These are phyloP conservation scores for Podospora didyma DNA, from an alignment of 495 filamentous ascomycete genomes.

Conservation along the genomic window DNA sequence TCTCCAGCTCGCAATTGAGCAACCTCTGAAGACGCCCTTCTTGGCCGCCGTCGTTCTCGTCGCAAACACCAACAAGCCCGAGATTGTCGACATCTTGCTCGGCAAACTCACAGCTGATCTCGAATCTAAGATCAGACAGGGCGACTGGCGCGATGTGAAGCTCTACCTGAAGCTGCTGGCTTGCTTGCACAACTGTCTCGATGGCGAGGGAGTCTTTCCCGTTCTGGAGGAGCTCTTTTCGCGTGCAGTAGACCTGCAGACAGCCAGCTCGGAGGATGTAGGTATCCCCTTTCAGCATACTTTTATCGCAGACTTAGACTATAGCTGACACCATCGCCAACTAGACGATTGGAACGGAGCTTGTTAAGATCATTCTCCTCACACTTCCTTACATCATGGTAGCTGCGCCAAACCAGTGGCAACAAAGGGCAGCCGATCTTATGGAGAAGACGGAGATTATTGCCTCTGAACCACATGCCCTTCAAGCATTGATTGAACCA, in stretches of 20 bases:
- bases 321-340: conserved; percentile 13
- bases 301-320: neutral
- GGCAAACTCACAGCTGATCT: conserved; percentile 51
- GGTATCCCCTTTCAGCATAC: conserved; percentile 24
- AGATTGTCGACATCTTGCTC: conserved; percentile 66
- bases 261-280: conserved; percentile 84
- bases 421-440: conserved; percentile 67
- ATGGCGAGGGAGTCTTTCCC: conserved; percentile 81
- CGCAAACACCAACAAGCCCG: conserved; percentile 67
- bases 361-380: conserved; percentile 92
- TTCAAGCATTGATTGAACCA: conserved; percentile 80
- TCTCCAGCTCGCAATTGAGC: conserved; percentile 76
- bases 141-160: conserved; percentile 88
- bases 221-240: conserved; percentile 81
- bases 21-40: conserved; percentile 95
- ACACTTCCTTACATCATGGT: conserved; percentile 89
- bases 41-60: conserved; percentile 75
- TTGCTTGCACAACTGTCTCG: conserved; percentile 71
- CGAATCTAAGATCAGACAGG: conserved; percentile 60
- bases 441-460: conserved; percentile 92
- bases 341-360: conserved; percentile 76
- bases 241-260: conserved; percentile 83
- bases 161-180: conserved; percentile 82
- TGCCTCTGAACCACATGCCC: conserved; percentile 72
- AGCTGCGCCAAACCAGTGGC: conserved; percentile 58